Percentiles rank a stretch among this genome's conserved stretches.
These are phyloP conservation scores for Coemansia sp. DNA, from an alignment of 192 early-diverging fungal genomes.

Conservation along the genomic window DNA sequence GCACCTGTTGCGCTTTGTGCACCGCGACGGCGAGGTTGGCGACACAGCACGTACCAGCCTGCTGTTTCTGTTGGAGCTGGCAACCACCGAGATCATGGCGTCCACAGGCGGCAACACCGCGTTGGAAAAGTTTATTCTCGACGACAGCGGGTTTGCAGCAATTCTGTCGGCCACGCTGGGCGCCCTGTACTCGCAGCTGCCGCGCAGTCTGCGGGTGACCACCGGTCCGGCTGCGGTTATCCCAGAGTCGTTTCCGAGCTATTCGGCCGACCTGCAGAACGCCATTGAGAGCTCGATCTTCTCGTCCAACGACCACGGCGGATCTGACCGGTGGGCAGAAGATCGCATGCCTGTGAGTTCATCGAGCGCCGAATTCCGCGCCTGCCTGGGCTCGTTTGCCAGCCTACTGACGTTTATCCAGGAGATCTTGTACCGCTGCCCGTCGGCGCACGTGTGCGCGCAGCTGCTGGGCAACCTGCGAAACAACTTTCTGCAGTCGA, in stretches of 20 bases:
- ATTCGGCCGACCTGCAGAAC: slow-evolving; percentile 44
- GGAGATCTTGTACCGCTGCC: slow-evolving; percentile 43
- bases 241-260: slow-evolving; percentile 48
- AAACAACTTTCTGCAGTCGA: slow-evolving; percentile 76
- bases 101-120: slow-evolving; percentile 53
- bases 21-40: slow-evolving; percentile 76
- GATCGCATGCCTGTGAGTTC: slow-evolving; percentile 58
- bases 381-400: slow-evolving; percentile 35
- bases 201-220: slow-evolving; percentile 64
- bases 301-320: slow-evolving; percentile 52
- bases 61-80: slow-evolving; percentile 79
- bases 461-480: slow-evolving; percentile 67
- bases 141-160: slow-evolving; percentile 75
- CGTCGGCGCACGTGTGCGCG: slow-evolving; percentile 27
- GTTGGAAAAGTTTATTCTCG: slow-evolving; percentile 74
- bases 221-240: slow-evolving; percentile 32
- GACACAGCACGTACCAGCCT: slow-evolving; percentile 85
- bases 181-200: slow-evolving; percentile 85
- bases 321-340: slow-evolving; percentile 67
- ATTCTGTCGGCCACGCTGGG: slow-evolving; percentile 81
- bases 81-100: slow-evolving; percentile 55
- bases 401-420: slow-evolving; percentile 35
- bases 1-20: slow-evolving; percentile 84
- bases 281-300: slow-evolving; percentile 56
- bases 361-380: slow-evolving; percentile 55